phyloP scores from a whole-genome alignment of 306 rosid species.

The Vigna unguiculata region DNA sequence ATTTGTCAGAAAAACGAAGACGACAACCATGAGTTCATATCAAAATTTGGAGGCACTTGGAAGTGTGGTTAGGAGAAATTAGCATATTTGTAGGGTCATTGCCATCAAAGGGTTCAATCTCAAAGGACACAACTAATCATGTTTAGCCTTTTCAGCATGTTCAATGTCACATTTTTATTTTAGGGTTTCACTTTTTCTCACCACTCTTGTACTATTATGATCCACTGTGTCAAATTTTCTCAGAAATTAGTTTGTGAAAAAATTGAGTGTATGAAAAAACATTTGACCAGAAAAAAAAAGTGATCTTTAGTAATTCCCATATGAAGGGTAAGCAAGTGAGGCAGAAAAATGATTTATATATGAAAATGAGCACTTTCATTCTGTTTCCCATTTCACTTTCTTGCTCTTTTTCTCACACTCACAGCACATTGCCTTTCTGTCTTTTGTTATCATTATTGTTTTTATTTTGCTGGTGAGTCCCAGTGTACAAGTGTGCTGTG shows the following conservation, averaged over 20 bases:
- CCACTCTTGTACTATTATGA: not conserved
- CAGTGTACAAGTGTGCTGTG: slow-evolving; percentile 19
- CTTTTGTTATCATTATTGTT: slow-evolving; percentile 37
- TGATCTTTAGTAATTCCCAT: not conserved
- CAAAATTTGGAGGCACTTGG: not conserved
- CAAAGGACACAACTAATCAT: not conserved
- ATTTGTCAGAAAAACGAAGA: not conserved
- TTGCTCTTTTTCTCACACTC: slow-evolving; percentile 12
- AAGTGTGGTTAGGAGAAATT: not conserved
- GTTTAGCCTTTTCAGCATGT: not conserved
- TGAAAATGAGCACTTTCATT: slow-evolving; percentile 34
- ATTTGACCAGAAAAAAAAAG: no score
- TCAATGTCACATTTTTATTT: not conserved
- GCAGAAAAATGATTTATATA: not conserved
- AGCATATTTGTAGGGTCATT: slow-evolving; percentile 7
- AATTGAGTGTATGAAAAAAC: no score
- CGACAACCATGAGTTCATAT: not conserved
- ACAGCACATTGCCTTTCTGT: slow-evolving; percentile 51
- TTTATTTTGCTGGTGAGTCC: slow-evolving; percentile 44
- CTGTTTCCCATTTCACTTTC: slow-evolving; percentile 45
- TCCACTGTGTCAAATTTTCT: no score
- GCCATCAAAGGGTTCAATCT: not conserved
- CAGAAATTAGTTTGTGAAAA: no score
- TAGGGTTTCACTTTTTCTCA: not conserved
- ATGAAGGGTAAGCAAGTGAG: not conserved